Conservation (phyloP, 352 stramenopile species). For the Pelagophyceae sp. region DNA sequence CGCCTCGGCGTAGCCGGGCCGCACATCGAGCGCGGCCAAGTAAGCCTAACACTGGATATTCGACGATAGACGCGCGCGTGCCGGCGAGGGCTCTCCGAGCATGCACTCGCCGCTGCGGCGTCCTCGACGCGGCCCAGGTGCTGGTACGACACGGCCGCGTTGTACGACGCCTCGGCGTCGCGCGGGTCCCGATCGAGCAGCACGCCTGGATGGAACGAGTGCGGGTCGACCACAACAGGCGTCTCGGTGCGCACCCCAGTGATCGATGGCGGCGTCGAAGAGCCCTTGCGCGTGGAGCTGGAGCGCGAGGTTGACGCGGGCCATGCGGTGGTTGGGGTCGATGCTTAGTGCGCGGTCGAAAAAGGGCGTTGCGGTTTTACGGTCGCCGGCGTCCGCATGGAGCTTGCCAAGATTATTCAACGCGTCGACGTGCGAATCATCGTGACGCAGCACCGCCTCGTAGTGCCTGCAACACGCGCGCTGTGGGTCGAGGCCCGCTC, state of each 20-base stretch:
- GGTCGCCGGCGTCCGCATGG: not conserved
- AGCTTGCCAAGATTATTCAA: slow-evolving; percentile 1
- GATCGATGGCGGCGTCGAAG: not conserved
- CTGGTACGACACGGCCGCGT: slow-evolving; percentile 17
- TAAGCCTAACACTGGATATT: not conserved
- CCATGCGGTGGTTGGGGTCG: slow-evolving; percentile 11
- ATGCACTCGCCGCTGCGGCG: too few species aligned
- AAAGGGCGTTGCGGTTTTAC: not conserved
- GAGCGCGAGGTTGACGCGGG: slow-evolving; percentile 12
- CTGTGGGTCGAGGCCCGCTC: too few species aligned
- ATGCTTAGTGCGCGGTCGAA: not conserved
- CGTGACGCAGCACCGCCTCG: not conserved
- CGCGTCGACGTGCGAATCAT: not conserved
- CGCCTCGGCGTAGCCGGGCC: slow-evolving; percentile 31
- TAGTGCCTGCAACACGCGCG: too few species aligned
- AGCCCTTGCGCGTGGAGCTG: not conserved
- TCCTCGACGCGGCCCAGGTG: slow-evolving; percentile 8
- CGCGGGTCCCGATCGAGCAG: not conserved
- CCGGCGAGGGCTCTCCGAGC: too few species aligned
- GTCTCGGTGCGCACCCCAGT: too few species aligned
- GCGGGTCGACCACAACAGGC: too few species aligned
- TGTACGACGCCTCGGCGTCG: slow-evolving; percentile 21
- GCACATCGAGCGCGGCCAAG: not conserved
- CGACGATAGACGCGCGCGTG: not conserved
- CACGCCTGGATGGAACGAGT: not conserved